A percentile compares a stretch with the other conserved stretches of the same genome.
Evolutionary conservation across 176 grass and related monocot species (phyloP).

Genomic region (Areca catechu): DNA sequence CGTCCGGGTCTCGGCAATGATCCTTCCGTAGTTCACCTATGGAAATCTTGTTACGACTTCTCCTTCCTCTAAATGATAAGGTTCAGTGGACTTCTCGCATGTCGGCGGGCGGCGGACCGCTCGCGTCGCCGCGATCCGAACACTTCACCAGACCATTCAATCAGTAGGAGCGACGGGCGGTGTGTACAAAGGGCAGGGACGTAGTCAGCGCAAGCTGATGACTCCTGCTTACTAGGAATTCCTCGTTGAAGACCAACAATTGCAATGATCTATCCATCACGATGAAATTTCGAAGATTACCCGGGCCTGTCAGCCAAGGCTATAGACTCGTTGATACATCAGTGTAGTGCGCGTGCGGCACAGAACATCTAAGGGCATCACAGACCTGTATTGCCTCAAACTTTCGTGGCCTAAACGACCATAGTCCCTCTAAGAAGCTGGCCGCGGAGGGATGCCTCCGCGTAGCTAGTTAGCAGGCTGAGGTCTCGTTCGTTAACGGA

Average conservation of each 20-base stretch:
- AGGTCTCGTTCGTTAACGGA: conserved; percentile 50
- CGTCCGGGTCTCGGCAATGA: too few relatives aligned
- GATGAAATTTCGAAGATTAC: too few relatives aligned
- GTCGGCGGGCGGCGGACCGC: too few relatives aligned
- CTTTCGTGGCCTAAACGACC: conserved; percentile 47
- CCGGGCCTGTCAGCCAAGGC: too few relatives aligned
- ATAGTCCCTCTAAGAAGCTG: conserved; percentile 88
- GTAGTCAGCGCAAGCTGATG: conserved; percentile 28
- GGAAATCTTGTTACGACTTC: too few relatives aligned
- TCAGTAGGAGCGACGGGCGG: too few relatives aligned
- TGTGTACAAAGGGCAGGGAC: conserved; percentile 4
- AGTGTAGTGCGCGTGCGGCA: conserved; percentile 49
- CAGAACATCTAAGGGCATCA: conserved; percentile 84
- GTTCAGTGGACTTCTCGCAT: conserved; percentile 29
- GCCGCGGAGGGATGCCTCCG: conserved; percentile 24
- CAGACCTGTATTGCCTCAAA: conserved; percentile 72
- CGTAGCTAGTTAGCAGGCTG: conserved; percentile 41
- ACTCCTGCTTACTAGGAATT: conserved; percentile 42
- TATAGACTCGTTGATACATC: too few relatives aligned
- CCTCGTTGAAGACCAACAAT: conserved; percentile 50
- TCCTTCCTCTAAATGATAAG: conserved; percentile 54
- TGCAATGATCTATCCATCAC: conserved; percentile 54
- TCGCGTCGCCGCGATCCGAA: too few relatives aligned
- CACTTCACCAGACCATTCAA: too few relatives aligned
- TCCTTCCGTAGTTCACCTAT: too few relatives aligned